These are phyloP conservation scores for Ramaria sp. DNA, from an alignment of 768 basidiomycete genomes.

Conservation along the genomic window DNA sequence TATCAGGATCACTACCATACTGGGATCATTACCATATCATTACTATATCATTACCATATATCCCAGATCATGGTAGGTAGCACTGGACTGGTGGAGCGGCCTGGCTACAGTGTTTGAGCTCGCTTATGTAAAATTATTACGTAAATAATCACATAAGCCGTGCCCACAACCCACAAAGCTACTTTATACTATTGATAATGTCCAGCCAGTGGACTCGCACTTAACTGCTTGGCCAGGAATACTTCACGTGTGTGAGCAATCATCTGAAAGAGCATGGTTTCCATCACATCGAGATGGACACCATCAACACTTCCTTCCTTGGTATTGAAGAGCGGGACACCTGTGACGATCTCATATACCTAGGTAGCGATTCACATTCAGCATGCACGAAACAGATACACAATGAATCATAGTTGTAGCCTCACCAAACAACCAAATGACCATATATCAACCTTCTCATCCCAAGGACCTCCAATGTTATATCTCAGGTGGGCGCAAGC, in stretches of 20 bases:
- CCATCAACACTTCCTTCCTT: not conserved
- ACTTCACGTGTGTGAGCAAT: not conserved
- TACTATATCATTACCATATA: too few species aligned
- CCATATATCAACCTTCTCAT: slow-evolving; percentile 12
- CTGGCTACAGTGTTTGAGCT: too few species aligned
- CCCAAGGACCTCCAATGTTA: slow-evolving; percentile 11
- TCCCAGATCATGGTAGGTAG: too few species aligned
- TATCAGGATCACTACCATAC: too few species aligned
- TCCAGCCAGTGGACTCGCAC: not conserved
- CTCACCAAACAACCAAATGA: slow-evolving; percentile 13
- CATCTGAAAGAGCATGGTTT: not conserved
- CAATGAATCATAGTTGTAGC: not conserved
- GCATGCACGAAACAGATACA: not conserved
- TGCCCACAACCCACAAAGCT: too few species aligned
- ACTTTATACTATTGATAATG: too few species aligned
- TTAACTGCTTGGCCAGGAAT: not conserved
- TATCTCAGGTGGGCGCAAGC: too few species aligned
- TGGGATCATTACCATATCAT: too few species aligned
- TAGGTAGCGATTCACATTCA: not conserved
- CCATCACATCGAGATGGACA: not conserved
- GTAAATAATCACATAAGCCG: too few species aligned
- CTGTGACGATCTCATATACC: not conserved
- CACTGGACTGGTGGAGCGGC: too few species aligned
- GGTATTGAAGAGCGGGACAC: not conserved
- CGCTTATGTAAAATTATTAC: too few species aligned